A percentile compares a stretch with the other conserved stretches of the same genome.
These are phyloP conservation scores for Cytospora paraplurivora DNA, from an alignment of 2,329 filamentous ascomycete species.

Conservation along the genomic window DNA sequence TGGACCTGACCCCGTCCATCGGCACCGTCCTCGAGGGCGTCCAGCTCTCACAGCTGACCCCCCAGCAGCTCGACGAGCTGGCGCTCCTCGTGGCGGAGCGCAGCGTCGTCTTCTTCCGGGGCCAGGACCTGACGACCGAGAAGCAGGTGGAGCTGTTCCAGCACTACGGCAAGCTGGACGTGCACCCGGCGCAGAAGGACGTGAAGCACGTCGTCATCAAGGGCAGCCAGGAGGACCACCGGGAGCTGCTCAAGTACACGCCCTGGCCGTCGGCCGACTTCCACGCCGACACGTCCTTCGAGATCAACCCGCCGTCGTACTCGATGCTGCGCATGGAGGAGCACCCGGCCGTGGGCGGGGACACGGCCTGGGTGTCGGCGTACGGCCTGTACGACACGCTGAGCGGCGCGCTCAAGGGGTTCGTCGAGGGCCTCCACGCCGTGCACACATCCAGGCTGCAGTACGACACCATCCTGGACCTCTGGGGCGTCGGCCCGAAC, in stretches of 20 bases:
- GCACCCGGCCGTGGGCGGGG: constrained; percentile 49
- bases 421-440: constrained; percentile 47
- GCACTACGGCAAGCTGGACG: constrained; percentile 51
- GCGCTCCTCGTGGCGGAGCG: constrained; percentile 50
- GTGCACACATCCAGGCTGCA: constrained; percentile 49
- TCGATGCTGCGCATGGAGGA: constrained; percentile 55
- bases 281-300: constrained; percentile 54
- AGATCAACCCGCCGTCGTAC: constrained; percentile 54
- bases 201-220: constrained; percentile 47
- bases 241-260: constrained; percentile 48
- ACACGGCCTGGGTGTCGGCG: constrained; percentile 51
- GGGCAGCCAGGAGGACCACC: constrained; percentile 48
- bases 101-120: constrained; percentile 51
- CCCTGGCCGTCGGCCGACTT: constrained; percentile 50
- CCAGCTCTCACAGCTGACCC: constrained; percentile 48
- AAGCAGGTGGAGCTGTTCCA: constrained; percentile 48
- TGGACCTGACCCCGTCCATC: constrained; percentile 48
- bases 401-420: constrained; percentile 45
- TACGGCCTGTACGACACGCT: constrained; percentile 50
- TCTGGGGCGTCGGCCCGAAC: constrained; percentile 45
- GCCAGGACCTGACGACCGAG: constrained; percentile 49
- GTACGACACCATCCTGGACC: constrained; percentile 50
- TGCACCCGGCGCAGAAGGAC: constrained; percentile 49
- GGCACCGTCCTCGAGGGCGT: constrained; percentile 43
- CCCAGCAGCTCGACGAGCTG: constrained; percentile 52